Conservation (phyloP, 345 rosid genomes). For the Salix dunnii region DNA sequence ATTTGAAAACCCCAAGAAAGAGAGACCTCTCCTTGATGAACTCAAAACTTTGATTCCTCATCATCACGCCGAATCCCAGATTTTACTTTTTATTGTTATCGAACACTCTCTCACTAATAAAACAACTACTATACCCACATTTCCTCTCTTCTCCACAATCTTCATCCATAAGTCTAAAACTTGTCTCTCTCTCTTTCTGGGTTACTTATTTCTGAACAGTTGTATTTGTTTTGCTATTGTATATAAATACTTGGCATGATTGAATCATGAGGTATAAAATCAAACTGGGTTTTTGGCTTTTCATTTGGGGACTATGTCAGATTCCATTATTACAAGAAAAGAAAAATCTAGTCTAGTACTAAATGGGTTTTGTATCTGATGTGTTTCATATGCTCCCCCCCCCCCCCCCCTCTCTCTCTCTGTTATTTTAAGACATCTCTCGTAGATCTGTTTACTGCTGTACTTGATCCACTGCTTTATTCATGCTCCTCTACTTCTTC, state of each 20-base stretch:
- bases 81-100: constrained; percentile 13
- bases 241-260: constrained; percentile 34
- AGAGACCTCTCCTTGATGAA: constrained; percentile 56
- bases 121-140: constrained; percentile 18
- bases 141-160: constrained; percentile 15
- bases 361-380: constrained; percentile 51
- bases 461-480: constrained; percentile 55
- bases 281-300: constrained; percentile 35
- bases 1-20: constrained; percentile 87
- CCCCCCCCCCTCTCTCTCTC: too few relatives aligned
- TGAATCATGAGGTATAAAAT: constrained; percentile 36
- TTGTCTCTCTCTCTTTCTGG: constrained; percentile 2
- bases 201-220: neutral
- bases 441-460: constrained; percentile 63
- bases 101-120: neutral
- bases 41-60: constrained; percentile 56
- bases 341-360: constrained; percentile 21
- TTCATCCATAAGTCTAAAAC: constrained; percentile 3
- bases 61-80: constrained; percentile 53
- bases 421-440: constrained; percentile 27
- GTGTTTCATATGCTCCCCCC: constrained; percentile 46
- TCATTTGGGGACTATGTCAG: constrained; percentile 59
- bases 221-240: neutral
- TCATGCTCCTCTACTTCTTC: constrained; percentile 33
- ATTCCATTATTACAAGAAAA: constrained; percentile 32